phyloP scores from a whole-genome alignment of 1,284 basidiomycete genomes.

The Phylloporus gajari region DNA sequence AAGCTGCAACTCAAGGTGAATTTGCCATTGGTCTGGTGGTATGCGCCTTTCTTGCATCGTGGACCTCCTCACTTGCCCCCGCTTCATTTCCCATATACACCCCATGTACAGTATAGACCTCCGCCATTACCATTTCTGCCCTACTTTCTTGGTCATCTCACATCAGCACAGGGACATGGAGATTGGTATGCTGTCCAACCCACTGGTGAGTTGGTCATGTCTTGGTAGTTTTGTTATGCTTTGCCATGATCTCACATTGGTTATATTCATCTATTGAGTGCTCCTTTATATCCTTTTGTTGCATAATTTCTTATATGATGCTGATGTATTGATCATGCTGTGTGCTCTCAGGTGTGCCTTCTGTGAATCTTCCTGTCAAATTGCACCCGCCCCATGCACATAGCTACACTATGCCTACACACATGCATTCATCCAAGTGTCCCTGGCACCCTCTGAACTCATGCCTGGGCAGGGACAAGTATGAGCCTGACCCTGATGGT shows the following conservation, averaged over 20 bases:
- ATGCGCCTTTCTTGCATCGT: conserved; percentile 14
- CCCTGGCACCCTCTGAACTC: conserved; percentile 11
- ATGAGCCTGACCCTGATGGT: conserved; percentile 16
- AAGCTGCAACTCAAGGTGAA: conserved; percentile 21
- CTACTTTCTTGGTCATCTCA: conserved; percentile 30
- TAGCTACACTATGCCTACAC: conserved; percentile 6
- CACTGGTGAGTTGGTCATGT: conserved; percentile 31
- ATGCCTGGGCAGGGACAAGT: conserved; percentile 15
- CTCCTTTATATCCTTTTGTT: conserved; percentile 4
- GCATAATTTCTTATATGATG: conserved; percentile 1
- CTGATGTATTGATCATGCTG: conserved; percentile 23
- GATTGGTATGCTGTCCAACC: conserved; percentile 35
- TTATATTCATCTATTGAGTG: not conserved
- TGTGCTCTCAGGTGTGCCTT: conserved; percentile 28
- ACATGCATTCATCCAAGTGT: conserved; percentile 8
- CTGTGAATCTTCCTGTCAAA: conserved; percentile 18
- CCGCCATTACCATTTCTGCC: conserved; percentile 27
- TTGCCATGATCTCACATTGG: not conserved
- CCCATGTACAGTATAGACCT: conserved; percentile 21
- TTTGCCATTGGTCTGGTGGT: conserved; percentile 25
- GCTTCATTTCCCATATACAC: conserved; percentile 30
- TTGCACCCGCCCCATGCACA: conserved; percentile 13
- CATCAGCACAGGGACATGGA: conserved; percentile 31
- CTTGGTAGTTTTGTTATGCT: conserved; percentile 10
- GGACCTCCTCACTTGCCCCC: conserved; percentile 16